phyloP scores from a whole-genome alignment of 331 rosid species.

The Rosa hybrid region DNA sequence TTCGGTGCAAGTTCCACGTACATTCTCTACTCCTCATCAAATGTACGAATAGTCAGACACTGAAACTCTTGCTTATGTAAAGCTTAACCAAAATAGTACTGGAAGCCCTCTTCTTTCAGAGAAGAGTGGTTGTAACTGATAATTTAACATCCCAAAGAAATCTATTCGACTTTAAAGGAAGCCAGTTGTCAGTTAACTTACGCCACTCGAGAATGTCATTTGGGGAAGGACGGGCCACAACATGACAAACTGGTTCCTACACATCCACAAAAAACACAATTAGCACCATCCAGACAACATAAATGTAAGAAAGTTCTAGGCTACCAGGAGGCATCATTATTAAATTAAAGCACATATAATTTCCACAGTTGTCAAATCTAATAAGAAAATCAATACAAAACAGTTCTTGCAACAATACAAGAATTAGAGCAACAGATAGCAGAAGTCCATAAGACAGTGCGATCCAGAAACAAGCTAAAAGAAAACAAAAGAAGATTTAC shows the following conservation, averaged over 20 bases:
- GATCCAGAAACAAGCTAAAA: not conserved
- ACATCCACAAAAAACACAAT: slow-evolving; percentile 22
- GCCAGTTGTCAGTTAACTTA: slow-evolving; percentile 50
- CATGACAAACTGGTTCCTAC: slow-evolving; percentile 96
- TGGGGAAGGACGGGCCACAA: slow-evolving; percentile 89
- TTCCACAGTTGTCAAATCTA: too few species aligned
- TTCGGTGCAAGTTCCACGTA: not conserved
- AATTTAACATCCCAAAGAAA: not conserved
- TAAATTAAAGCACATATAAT: too few species aligned
- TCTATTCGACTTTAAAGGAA: not conserved
- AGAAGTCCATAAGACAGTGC: not conserved
- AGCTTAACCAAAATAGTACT: not conserved
- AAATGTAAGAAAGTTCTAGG: not conserved
- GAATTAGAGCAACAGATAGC: not conserved
- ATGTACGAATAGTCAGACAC: not conserved
- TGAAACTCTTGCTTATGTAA: not conserved
- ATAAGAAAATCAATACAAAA: not conserved
- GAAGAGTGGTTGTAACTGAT: not conserved
- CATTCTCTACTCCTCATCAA: not conserved
- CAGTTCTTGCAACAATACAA: not conserved
- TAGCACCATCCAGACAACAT: slow-evolving; percentile 11
- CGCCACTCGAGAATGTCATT: slow-evolving; percentile 98
- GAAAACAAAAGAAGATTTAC: not conserved
- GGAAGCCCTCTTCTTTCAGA: not conserved
- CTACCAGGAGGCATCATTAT: not conserved